Base-by-base conservation (phyloP, 192 early-diverging fungal genomes). In the Paraglomus brasilianum region DNA sequence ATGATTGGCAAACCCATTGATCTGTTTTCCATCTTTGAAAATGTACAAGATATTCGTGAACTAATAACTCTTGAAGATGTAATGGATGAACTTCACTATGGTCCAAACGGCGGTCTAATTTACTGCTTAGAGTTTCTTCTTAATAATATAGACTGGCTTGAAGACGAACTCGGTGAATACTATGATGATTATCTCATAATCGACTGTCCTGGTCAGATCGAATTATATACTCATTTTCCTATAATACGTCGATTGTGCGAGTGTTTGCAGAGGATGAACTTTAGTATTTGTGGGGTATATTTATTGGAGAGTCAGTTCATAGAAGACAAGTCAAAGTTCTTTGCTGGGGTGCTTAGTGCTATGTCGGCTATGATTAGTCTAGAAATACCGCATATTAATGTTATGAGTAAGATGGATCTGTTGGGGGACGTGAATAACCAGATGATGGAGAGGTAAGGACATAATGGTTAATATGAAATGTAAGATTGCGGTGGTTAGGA, bases 381-480 rank as follows among this genome's bases (percentile, higher is more conserved):
- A 43, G 96, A 97, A 65, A 93, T 98, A n/a, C 95, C 97, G 19
- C 95, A 97, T 79, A 89, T 99, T 77, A 99, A 99, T 70, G 94
- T 99, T 17, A 83, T 99, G 85, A 94, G 89, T 58, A 99, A 99
- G 79, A 94, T 97, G 92, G 97, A 99, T 80, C 76, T 99, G 53
- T 75, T 98, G 17, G 78, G 84, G 19, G 79, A 82, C 47, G 81
- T 86, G 69, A 86, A 80, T 51, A 78, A 83, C 24, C 80, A 74
- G n/a, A 82, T 89, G 46, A 78, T 92, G 76, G 87, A 85, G 62
- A 76, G 78, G 75, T 75, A 72, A 60, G 42, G 36, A 19, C 15
- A n/a, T 39, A 50, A 30, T n/a, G 30, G 21, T 21, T 50, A 22
- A 44, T 69, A 11, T 42, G n/a, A 24, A 46, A 30, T 30, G 30